Conservation (phyloP, 352 stramenopile genomes). For the Globisporangium takayamanum region DNA sequence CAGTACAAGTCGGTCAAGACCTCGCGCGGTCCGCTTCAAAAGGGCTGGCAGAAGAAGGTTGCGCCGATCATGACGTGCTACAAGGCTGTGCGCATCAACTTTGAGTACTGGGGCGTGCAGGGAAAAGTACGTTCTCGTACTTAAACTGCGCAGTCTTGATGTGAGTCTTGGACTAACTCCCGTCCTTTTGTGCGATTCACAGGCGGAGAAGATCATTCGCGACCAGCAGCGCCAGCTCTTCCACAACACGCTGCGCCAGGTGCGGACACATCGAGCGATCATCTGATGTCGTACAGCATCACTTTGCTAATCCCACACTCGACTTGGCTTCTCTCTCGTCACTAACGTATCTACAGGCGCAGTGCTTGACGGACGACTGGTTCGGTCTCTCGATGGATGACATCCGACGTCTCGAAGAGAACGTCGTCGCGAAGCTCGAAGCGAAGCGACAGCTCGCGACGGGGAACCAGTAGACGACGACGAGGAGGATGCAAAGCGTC, state of each 20-base stretch:
- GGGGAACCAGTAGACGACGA: slow-evolving; percentile 25
- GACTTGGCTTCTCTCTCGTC: too few species aligned
- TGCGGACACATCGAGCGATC: not conserved
- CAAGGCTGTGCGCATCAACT: slow-evolving; percentile 84
- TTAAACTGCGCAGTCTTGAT: not conserved
- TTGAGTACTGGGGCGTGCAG: slow-evolving; percentile 85
- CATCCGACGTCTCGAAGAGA: slow-evolving; percentile 72
- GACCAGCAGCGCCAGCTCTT: slow-evolving; percentile 83
- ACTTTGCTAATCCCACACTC: not conserved
- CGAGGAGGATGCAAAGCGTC: not conserved
- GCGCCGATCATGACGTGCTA: slow-evolving; percentile 83
- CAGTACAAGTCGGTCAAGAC: slow-evolving; percentile 74
- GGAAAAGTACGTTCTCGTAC: slow-evolving; percentile 38
- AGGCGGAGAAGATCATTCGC: slow-evolving; percentile 70
- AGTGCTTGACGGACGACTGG: slow-evolving; percentile 80
- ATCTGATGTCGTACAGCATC: not conserved
- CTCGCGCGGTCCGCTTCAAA: slow-evolving; percentile 52
- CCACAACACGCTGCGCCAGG: slow-evolving; percentile 54
- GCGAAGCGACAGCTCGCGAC: slow-evolving; percentile 51
- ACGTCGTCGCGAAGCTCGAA: slow-evolving; percentile 70
- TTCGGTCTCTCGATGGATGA: slow-evolving; percentile 80
- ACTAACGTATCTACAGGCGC: slow-evolving; percentile 26
- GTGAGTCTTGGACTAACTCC: too few species aligned
- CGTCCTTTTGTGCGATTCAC: too few species aligned
- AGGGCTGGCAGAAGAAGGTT: slow-evolving; percentile 63